Conservation (phyloP, 2,329 filamentous ascomycete genomes). For the Chaetomiaceae sp. region DNA sequence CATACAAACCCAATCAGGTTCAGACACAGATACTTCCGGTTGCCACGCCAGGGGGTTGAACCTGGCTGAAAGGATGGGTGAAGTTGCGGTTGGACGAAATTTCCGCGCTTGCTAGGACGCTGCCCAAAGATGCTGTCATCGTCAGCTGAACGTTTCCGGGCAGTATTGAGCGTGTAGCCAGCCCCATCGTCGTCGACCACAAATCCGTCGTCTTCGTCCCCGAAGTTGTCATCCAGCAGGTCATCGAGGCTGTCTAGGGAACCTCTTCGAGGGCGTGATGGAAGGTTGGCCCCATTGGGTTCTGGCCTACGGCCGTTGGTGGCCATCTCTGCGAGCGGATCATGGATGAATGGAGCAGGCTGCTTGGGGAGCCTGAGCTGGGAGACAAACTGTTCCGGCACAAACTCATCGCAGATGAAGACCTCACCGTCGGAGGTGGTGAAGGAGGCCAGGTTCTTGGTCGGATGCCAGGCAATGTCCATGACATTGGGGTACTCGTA, state of each 20-base stretch:
- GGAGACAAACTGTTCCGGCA: conserved; percentile 53
- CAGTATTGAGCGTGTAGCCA: conserved; percentile 65
- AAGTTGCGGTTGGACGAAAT: conserved; percentile 56
- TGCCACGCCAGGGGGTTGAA: conserved; percentile 92
- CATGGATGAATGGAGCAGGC: conserved; percentile 80
- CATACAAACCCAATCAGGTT: conserved; percentile 94
- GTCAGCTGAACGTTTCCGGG: conserved; percentile 48
- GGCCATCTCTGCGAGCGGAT: conserved; percentile 66
- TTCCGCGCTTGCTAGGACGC: conserved; percentile 46
- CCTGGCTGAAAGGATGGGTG: conserved; percentile 90
- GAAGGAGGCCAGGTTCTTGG: conserved; percentile 82
- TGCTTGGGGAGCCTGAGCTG: conserved; percentile 59
- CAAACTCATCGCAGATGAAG: conserved; percentile 76
- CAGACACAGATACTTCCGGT: conserved; percentile 86
- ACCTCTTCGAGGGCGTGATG: conserved; percentile 53
- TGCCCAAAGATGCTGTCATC: conserved; percentile 48
- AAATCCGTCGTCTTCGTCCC: conserved; percentile 61
- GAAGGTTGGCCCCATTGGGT: conserved; percentile 53
- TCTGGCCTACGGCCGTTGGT: conserved; percentile 57
- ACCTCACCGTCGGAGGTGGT: conserved; percentile 90
- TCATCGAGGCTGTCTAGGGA: conserved; percentile 76
- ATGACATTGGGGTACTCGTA: conserved; percentile 80
- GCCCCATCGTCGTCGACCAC: conserved; percentile 94
- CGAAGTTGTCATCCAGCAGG: conserved; percentile 57
- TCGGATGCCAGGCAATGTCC: conserved; percentile 86